Base-by-base conservation (phyloP, 345 rosid genomes). In the Moricandia moricandioides region DNA sequence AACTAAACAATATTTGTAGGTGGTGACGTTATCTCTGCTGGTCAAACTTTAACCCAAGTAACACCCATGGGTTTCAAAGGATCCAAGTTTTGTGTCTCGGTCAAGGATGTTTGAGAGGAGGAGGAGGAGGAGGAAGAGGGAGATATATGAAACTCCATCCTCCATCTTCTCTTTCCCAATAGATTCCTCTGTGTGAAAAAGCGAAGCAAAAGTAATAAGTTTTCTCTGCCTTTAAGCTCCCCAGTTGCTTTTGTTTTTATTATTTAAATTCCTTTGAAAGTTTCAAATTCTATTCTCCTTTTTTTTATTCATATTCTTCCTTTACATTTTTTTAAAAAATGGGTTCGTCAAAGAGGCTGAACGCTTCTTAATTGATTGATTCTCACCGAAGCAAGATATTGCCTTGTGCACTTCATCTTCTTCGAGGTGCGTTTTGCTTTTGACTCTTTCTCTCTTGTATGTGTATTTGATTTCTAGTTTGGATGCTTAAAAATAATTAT, bases 401-500 rank as follows among this genome's bases (percentile, higher is more conserved):
- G 30, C 64, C 66, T 11, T 58, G 29, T 63, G 31, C 29, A 21
- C 7, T 27, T 45, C 60, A 18, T 30, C 56, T 62, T 69, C 79
- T 69, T 62, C 52, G 1, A 75, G 79, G 79, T 75, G 33, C 69
- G 74, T 75, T 75, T 21, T 75, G 47, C 12, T 27, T 61, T 18
- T 59, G 9, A 0, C 7, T 12, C 16, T 13, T 14, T 3, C 26
- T 6, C 4, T 29, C 2, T 45, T 37, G 4, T 49, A 1, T 49
- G 21, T 16, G 10, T 1, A 18, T 49, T 49, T 49, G 55, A 7
- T 26, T 29, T 55, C 6, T 57, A 33, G 60, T 47, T 57, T 33
- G 35, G 13, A 73, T 62, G 26, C 21, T 75, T 21, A 13, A 18
- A 60, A 21, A 21, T 21, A 21, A n/a, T n/a, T n/a, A n/a, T n/a